Evolutionary conservation across 148 eudicot genomes (phyloP), one percentile per base, ranked within the genome.

Genomic region (Diospyros kaki): DNA sequence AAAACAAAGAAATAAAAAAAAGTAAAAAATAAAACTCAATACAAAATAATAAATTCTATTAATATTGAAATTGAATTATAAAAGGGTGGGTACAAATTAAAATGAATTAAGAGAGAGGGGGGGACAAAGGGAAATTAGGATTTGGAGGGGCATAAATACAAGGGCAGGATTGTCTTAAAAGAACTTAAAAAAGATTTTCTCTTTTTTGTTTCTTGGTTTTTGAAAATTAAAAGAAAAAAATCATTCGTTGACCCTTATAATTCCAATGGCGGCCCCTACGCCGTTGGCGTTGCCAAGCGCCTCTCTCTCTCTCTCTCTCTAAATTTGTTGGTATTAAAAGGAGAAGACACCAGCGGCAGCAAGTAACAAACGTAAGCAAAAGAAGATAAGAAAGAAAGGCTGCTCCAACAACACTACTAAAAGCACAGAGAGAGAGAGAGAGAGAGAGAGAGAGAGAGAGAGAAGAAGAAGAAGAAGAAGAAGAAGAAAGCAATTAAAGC

Each of bases 261-360:
- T 76, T 81, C 83, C 84, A 80, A 79, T 83, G 82, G 89, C 91
- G 85, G 82, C 83, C 88, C 88, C 89, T 82, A 76, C 81, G 89
- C 86, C 87, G 89, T 84, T 89, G 87, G 84, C 79, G 83, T 84
- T 82, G 87, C 87, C 82, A 68, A 76, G 61, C 73, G 46, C 71
- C 50, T 9, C 48, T 71, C 69, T 71, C 78, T 62, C 71, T 42
- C 58, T 51, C 78, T 61, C 68, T 61, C 46, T 42, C 70, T 55
- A 48, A 50, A 11, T 39, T 41, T 75, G 78, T 72, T 78, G 77
- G 83, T 80, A 79, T 84, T 87, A 83, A 83, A 85, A 77, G 76
- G 71, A 50, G 79, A 82, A 74, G 79, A 71, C 77, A 71, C 79
- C 58, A 52, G 41, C 52, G 54, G 56, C 58, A 52, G 41, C 52